Evolutionary conservation across 2,329 filamentous ascomycete genomes (phyloP).

Genomic region (Aureobasidium vineae): DNA sequence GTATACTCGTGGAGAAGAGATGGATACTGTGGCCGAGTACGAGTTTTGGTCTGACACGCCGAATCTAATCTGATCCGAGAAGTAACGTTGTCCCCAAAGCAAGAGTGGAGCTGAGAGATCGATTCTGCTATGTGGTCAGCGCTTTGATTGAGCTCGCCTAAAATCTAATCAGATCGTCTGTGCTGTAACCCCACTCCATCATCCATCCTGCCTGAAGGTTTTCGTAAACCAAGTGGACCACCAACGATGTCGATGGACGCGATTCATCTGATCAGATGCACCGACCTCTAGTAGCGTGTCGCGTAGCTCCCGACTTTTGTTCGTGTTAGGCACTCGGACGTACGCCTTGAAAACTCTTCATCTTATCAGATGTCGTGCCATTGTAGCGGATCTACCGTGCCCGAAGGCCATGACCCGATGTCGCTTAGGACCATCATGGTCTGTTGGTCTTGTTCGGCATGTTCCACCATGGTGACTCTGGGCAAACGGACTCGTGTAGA

Average conservation of each 20-base stretch:
- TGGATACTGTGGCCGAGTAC: conserved; percentile 51
- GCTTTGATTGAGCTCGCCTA: neutral
- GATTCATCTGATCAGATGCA: conserved; percentile 22
- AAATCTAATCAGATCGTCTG: conserved; percentile 25
- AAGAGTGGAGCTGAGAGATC: neutral
- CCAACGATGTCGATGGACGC: neutral
- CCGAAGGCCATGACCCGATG: conserved; percentile 3
- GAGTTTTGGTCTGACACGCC: conserved; percentile 39
- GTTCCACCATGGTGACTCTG: conserved; percentile 8
- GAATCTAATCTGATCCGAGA: conserved; percentile 18
- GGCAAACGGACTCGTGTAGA: neutral
- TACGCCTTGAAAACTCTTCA: conserved; percentile 18
- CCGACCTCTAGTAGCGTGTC: neutral
- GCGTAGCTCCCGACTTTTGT: neutral
- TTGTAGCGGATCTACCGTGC: neutral
- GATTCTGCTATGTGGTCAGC: neutral
- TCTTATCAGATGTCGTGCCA: conserved; percentile 27
- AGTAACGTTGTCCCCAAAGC: neutral
- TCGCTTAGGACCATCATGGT: neutral
- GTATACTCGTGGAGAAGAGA: conserved; percentile 53
- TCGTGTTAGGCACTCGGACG: neutral
- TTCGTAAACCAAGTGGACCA: neutral
- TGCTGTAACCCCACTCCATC: neutral
- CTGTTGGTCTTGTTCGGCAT: neutral
- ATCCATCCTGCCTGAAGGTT: conserved; percentile 5